Evolutionary conservation across 2,329 filamentous ascomycete genomes (phyloP), one percentile per base, ranked within the genome.

Genomic region (Chlorencoelia australis): DNA sequence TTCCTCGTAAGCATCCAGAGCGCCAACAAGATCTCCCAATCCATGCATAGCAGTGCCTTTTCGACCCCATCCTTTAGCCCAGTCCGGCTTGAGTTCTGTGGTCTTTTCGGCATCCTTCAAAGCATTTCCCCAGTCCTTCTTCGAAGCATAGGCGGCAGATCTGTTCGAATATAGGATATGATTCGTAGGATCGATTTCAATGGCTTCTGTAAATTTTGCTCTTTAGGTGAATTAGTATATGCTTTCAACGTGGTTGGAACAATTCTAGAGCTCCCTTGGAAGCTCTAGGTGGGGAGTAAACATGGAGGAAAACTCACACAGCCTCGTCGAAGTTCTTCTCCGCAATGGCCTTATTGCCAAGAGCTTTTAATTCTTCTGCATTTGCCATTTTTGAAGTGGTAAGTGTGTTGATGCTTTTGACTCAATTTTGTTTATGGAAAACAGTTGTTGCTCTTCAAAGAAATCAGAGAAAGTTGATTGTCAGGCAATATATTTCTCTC

Each of bases 151-250:
- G 30, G 76, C 77, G 39, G 76, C 91, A 19, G 91, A 96, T 51
- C 91, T 80, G 67, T 98, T 98, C 57, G 88, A 96, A 73, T 89
- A 98, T 40, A 98, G 82, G 50, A 98, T 89, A 63, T 98, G 91
- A 63, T 98, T 98, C 44, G 69, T 66, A 33, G 88, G 81, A 46
- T 95, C 84, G 55, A 94, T 65, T 39, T 77, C 82, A 57, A 98
- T 95, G 35, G 91, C 91, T 64, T 94, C 74, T 40, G 87, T 82
- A 65, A 98, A 98, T 59, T 95, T 91, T 51, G 88, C 81, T 60
- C 89, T 95, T 51, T 19, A 5, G 24, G 11, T 24, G 18, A n/a
- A 16, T 54, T 21, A 51, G 46, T 30, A 35, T 22, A 11, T 16
- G 7, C 24, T n/a, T 15, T 19, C n/a, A 11, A 5, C 6, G 13